Evolutionary conservation across 805 yeast genomes (phyloP).

Genomic region (Candida vaughaniae): DNA sequence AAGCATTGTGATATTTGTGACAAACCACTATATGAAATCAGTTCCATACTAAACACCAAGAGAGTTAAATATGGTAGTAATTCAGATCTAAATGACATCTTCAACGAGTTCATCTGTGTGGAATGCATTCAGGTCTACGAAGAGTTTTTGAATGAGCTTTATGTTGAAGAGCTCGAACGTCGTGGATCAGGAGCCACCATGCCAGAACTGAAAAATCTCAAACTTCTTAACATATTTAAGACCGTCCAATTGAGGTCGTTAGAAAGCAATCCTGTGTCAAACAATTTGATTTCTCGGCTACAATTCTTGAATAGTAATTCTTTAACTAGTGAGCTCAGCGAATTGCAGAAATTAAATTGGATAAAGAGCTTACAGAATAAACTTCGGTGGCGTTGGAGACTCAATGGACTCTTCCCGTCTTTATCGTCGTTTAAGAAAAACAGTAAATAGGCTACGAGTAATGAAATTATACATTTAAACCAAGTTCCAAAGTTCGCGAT

Average conservation of each 20-base stretch:
- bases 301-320: constrained; percentile 9
- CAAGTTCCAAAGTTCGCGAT: not conserved
- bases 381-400: constrained; percentile 23
- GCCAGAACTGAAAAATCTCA: constrained; percentile 14
- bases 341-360: constrained; percentile 13
- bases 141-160: constrained; percentile 43
- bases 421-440: constrained; percentile 14
- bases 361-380: constrained; percentile 16
- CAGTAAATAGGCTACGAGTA: too few relatives aligned
- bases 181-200: not conserved
- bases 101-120: constrained; percentile 60
- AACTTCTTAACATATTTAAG: constrained; percentile 14
- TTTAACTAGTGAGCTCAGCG: constrained; percentile 1
- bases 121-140: constrained; percentile 61
- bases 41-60: constrained; percentile 33
- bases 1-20: constrained; percentile 69
- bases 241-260: constrained; percentile 13
- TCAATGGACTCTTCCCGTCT: constrained; percentile 20
- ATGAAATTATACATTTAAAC: too few relatives aligned
- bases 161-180: constrained; percentile 2
- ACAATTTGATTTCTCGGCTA: constrained; percentile 15
- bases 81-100: constrained; percentile 12
- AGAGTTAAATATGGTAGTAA: constrained; percentile 5
- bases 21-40: constrained; percentile 62
- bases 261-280: constrained; percentile 10